These are phyloP conservation scores for Gonium pectorale DNA, from an alignment of 139 green algal species.

Conservation along the genomic window DNA sequence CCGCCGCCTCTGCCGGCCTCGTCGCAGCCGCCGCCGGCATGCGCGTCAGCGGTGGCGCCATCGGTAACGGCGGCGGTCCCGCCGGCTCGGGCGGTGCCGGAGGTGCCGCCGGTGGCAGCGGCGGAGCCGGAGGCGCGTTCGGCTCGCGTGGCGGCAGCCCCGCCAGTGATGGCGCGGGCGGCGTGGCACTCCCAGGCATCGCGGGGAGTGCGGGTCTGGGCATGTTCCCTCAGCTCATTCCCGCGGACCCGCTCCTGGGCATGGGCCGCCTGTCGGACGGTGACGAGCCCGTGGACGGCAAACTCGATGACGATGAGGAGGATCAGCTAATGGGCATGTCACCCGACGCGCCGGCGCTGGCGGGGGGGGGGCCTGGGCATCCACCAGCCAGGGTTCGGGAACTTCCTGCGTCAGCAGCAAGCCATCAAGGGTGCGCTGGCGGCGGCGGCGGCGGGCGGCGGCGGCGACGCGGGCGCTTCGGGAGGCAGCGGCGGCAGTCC, in stretches of 20 bases:
- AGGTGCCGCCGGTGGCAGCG: neutral
- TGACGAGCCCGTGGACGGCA: neutral
- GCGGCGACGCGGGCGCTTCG: neutral
- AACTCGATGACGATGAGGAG: slow-evolving; percentile 30
- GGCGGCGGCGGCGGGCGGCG: neutral
- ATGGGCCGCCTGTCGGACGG: slow-evolving; percentile 11
- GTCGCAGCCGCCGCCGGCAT: neutral
- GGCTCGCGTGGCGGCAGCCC: slow-evolving; percentile 23
- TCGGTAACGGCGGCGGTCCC: slow-evolving; percentile 1
- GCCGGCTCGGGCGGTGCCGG: neutral
- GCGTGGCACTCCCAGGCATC: too few relatives aligned
- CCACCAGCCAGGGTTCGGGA: slow-evolving; percentile 25
- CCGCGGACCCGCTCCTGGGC: slow-evolving; percentile 10
- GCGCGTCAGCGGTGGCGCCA: neutral
- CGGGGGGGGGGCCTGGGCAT: neutral
- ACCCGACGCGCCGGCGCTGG: slow-evolving; percentile 45
- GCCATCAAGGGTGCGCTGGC: slow-evolving; percentile 3
- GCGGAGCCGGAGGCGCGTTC: neutral
- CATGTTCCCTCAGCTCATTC: neutral
- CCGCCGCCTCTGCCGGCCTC: neutral
- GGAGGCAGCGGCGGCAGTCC: too few relatives aligned
- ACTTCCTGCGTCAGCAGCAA: slow-evolving; percentile 43
- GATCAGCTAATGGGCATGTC: slow-evolving; percentile 64
- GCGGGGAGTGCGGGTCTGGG: too few relatives aligned
- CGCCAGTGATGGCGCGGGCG: neutral